Evolutionary conservation across 345 rosid genomes (phyloP), one percentile per base, ranked within the genome.

Genomic region (Toxicodendron radicans): DNA sequence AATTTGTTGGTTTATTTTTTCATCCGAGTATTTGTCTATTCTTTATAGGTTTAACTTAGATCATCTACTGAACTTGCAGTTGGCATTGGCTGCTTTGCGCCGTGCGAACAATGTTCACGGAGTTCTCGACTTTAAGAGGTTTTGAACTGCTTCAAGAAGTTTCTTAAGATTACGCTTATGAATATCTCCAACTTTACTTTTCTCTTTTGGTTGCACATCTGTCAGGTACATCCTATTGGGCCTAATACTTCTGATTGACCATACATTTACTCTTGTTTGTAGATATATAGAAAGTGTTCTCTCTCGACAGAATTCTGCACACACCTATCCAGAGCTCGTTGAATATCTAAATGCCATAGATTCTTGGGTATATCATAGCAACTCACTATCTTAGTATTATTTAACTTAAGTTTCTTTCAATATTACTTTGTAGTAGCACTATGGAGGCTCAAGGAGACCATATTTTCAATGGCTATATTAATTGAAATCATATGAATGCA

Each of bases 41-140:
- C 30, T 66, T 45, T 10, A 24, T 23, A 58, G 49, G 66, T 53
- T 60, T 63, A 63, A 32, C 64, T 53, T 62, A 27, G 18, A 72
- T 69, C 23, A 24, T 75, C 14, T 54, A 45, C 64, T 78, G 82
- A 38, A 24, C 67, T 48, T 75, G 82, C 92, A 93, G 97, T 84
- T 93, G 86, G 97, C 99, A 41, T 76, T 95, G 89, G 94, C 96
- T 57, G 91, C 96, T 74, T 81, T 95, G 76, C 88, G 84, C 72
- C 80, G 53, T 52, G 84, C 97, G 21, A 95, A 93, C 81, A 87
- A 86, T 76, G 75, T 77, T 73, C 87, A 82, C 74, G 63, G 75
- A 71, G 85, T 85, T 54, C 73, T 91, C 24, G 91, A 95, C 85
- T 93, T 89, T 73, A 91, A 91, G 74, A 89, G 94, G 99, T 95